phyloP scores from a whole-genome alignment of 176 grass and related monocot genomes.

The Carex scoparia region DNA sequence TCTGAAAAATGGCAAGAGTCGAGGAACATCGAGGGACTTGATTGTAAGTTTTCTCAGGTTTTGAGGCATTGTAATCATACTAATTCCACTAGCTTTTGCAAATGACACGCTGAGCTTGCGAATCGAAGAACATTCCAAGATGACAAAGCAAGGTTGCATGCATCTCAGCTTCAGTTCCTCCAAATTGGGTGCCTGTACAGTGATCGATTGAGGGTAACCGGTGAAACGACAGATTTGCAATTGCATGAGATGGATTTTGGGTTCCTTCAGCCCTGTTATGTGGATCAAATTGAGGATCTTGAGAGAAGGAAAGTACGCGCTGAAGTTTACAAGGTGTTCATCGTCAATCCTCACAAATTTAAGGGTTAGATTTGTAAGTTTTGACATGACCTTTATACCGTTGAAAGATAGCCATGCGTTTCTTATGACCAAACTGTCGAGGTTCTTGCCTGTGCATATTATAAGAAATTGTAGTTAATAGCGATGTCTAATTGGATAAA shows the following conservation, averaged over 20 bases:
- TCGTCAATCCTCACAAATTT: constrained; percentile 1
- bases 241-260: constrained; percentile 9
- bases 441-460: background rate
- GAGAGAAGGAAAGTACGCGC: constrained; percentile 5
- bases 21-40: constrained; percentile 39
- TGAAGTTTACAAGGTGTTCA: background rate
- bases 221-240: background rate
- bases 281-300: constrained; percentile 3
- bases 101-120: background rate
- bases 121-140: background rate
- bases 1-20: constrained; percentile 27
- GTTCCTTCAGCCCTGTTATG: constrained; percentile 3
- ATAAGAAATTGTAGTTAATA: background rate
- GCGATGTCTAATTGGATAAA: background rate
- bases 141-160: background rate
- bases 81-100: background rate
- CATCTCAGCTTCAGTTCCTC: constrained; percentile 13
- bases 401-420: constrained; percentile 6
- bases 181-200: background rate
- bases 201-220: background rate
- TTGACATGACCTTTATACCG: background rate
- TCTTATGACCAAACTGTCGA: background rate
- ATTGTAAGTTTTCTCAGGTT: background rate
- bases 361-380: constrained; percentile 12
- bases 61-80: background rate